phyloP scores from a whole-genome alignment of 371 early-diverging fungal genomes.

The Mortierella sp. region DNA sequence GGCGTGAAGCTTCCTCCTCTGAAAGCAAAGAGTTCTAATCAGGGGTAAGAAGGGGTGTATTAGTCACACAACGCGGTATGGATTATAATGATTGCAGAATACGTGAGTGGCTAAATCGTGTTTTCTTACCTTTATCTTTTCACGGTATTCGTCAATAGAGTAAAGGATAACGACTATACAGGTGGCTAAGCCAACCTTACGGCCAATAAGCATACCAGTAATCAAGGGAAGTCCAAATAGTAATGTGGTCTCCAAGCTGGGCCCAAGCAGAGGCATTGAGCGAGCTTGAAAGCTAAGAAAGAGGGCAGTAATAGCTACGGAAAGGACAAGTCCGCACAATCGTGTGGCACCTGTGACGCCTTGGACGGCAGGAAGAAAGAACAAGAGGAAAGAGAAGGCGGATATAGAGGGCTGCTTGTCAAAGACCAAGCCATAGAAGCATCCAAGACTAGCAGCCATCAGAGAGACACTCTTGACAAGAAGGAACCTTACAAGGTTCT shows the following conservation, averaged over 20 bases:
- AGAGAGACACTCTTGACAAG: constrained; percentile 49
- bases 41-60: neutral
- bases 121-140: constrained; percentile 35
- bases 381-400: constrained; percentile 30
- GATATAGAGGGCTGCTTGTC: constrained; percentile 30
- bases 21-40: constrained; percentile 26
- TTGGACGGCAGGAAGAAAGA: constrained; percentile 49
- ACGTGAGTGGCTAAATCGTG: no score
- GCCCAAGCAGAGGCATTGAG: constrained; percentile 35
- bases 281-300: constrained; percentile 38
- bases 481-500: constrained; percentile 44
- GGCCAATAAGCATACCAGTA: constrained; percentile 47
- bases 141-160: constrained; percentile 45
- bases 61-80: neutral
- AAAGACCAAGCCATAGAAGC: constrained; percentile 47
- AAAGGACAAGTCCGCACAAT: constrained; percentile 36
- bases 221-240: constrained; percentile 42
- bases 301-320: constrained; percentile 21
- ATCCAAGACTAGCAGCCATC: constrained; percentile 46
- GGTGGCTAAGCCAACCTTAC: constrained; percentile 37
- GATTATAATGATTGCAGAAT: neutral
- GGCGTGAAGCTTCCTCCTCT: constrained; percentile 31
- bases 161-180: constrained; percentile 32
- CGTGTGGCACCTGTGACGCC: constrained; percentile 46
- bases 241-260: constrained; percentile 42